A percentile compares a stretch with the other conserved stretches of the same genome.
These are phyloP conservation scores for Alternaria postmessia DNA, from an alignment of 2,329 filamentous ascomycete species.

Conservation along the genomic window DNA sequence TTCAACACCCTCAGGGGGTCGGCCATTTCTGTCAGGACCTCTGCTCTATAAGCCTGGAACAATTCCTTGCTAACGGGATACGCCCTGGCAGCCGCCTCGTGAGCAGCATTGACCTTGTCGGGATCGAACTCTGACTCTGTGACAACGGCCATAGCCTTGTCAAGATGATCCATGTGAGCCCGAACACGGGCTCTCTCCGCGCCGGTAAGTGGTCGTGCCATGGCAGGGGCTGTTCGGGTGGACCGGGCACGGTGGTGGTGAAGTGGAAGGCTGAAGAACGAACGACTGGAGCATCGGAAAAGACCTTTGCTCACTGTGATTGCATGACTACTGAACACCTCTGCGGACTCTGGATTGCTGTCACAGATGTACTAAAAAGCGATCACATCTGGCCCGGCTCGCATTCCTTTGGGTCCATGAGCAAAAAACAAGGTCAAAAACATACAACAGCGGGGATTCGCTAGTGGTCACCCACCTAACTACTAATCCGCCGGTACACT, in stretches of 20 bases:
- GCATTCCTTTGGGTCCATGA: too few species aligned
- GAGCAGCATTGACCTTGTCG: constrained; percentile 1
- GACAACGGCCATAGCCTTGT: neutral
- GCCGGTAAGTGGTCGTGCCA: neutral
- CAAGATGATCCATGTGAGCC: neutral
- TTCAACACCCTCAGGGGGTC: neutral
- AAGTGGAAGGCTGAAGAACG: constrained; percentile 6
- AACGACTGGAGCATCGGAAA: neutral
- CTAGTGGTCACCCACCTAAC: too few species aligned
- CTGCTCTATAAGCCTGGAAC: neutral
- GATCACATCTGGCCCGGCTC: too few species aligned
- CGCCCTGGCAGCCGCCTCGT: constrained; percentile 3
- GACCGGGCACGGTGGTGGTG: constrained; percentile 1
- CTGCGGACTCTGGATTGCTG: too few species aligned
- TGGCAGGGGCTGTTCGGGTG: neutral
- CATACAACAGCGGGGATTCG: too few species aligned
- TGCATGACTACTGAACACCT: too few species aligned
- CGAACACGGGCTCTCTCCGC: constrained; percentile 3
- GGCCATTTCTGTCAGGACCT: neutral
- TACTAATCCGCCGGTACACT: too few species aligned
- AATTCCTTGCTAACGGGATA: neutral
- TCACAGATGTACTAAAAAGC: too few species aligned
- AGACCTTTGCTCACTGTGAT: neutral
- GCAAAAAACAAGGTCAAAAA: too few species aligned
- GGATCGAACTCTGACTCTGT: constrained; percentile 2